Base-by-base conservation (phyloP, 331 rosid genomes). In the Rosa hybrid region DNA sequence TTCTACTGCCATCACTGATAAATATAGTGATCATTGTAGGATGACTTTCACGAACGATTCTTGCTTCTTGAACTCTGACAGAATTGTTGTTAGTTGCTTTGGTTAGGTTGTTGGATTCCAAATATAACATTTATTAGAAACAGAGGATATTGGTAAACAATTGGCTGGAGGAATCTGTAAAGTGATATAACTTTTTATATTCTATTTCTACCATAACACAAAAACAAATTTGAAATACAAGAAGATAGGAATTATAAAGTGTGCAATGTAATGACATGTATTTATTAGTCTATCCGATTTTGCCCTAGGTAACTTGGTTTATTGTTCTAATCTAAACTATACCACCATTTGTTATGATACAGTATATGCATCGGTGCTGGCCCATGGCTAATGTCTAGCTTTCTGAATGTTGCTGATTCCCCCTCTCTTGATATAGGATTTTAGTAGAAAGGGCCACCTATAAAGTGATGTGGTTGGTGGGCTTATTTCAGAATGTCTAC, bases 61-160 rank as follows among this genome's bases (percentile, higher is more conserved):
- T 45, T 42, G 8, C 57, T 69, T 75, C 44, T 54, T 9, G 10
- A 39, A 64, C 62, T 6, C 57, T 60, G 23, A 44, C 30, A 0
- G 45, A 12, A 78, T 68, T 17, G 67, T 78, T 51, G 67, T 53
- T 68, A 23, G 42, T 65, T 30, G 21, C n/a, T 74, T 39, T 25
- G 65, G 62, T 64, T 83, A 82, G 63, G 73, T 45, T 14, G 51
- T 76, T 38, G 57, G 30, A 46, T 74, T 72, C 41, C 49, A 54
- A 54, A 59, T 75, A 42, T 62, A 41, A 4, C 45, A 13, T 73
- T 64, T 50, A 23, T 45, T 27, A 21, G 30, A 73, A 50, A n/a
- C 45, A n/a, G 34, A 8, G n/a, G 45, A 48, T 71, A 76, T 69
- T 57, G 46, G 59, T 18, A 67, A 74, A 45, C 12, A 57, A 21